These are phyloP conservation scores for Penicillium bovifimosum DNA, from an alignment of 495 filamentous ascomycete species.

Conservation along the genomic window DNA sequence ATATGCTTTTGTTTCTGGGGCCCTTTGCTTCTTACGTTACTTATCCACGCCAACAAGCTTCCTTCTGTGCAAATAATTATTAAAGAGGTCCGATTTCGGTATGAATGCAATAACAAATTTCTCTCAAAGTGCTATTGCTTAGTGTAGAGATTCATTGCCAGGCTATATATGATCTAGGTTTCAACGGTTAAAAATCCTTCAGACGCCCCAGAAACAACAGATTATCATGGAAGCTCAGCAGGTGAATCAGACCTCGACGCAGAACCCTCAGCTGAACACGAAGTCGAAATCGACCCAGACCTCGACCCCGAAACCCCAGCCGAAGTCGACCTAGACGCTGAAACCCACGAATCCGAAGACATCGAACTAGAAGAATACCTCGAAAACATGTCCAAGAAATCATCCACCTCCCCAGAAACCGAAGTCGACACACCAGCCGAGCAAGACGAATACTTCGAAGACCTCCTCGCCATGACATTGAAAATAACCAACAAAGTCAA, in stretches of 20 bases:
- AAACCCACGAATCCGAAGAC: not conserved
- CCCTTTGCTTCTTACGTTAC: not conserved
- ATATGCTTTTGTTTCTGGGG: not conserved
- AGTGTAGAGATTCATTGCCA: not conserved
- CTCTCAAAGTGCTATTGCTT: not conserved
- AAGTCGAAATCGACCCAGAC: too few relatives aligned
- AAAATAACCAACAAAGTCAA: constrained; percentile 71
- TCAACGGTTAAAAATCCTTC: too few relatives aligned
- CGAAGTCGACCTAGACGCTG: not conserved
- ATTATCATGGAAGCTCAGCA: not conserved
- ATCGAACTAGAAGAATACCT: not conserved
- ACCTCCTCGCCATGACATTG: constrained; percentile 61
- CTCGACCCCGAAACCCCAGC: not conserved
- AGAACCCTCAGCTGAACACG: not conserved
- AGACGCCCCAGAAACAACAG: too few relatives aligned
- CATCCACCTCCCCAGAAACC: not conserved
- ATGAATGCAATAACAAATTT: not conserved
- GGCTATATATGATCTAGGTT: too few relatives aligned
- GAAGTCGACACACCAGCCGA: not conserved
- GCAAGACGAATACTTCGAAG: not conserved
- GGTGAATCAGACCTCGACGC: not conserved
- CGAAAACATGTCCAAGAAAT: too few relatives aligned
- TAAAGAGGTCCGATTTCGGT: not conserved
- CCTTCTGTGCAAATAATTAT: not conserved
- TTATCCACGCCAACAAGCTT: not conserved